Evolutionary conservation across 768 basidiomycete species (phyloP), one percentile per base, ranked within the genome.

Genomic region (Trametes villosa): DNA sequence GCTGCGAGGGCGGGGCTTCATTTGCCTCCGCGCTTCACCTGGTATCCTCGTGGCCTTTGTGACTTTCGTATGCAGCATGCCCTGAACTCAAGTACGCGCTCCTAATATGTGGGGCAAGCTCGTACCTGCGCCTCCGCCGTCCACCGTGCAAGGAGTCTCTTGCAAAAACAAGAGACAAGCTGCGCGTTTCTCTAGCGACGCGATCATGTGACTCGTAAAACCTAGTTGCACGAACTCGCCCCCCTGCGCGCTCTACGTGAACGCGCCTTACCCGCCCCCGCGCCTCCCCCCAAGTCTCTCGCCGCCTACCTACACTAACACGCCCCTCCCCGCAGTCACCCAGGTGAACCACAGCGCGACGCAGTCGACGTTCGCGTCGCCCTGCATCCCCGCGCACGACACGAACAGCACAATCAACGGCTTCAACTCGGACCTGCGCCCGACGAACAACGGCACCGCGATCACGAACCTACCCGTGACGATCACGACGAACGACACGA

Each of bases 391-490:
- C 18, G 77, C 77, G 2, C 80, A 84, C 66, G 68, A 75, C 15
- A 76, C 80, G 33, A 75, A 85, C 70, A 30, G 57, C 47, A 77
- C 81, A 30, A 72, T 83, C 64, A 86, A 86, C 65, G 84, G 85
- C 9, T 87, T 88, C 71, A 71, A 85, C 74, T 84, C 83, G 9
- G 75, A 74, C 60, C 78, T 82, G 70, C 81, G 83, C 52, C 63
- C 79, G 65, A 78, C 81, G 5, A 76, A 71, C 40, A 83, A 85
- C 65, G 79, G 76, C 47, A 77, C 79, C 9, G 73, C 78, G 22
- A 60, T 64, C 42, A 83, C 83, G 27, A 76, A 75, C 48, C 76
- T 83, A 34, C 33, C 68, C 24, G 75, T 86, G 40, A 73, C 79
- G n/a, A 78, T 88, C 67, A 74, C 80, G 59, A 57, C 56, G n/a